These are phyloP conservation scores for Linderniella brevidens DNA, from an alignment of 257 asterid species.

Conservation along the genomic window DNA sequence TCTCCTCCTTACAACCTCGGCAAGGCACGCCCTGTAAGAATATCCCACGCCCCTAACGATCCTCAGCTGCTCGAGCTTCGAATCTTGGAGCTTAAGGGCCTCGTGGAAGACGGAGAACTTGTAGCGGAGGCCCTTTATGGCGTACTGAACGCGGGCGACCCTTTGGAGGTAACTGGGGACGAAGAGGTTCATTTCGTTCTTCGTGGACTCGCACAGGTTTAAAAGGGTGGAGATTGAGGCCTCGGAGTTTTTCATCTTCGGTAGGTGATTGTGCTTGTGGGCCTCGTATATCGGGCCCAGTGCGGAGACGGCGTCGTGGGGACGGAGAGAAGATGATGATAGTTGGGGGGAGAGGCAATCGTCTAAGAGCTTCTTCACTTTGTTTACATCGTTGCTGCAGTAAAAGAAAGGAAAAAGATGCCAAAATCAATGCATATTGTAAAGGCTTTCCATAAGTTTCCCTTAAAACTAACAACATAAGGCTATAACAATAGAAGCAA, in stretches of 20 bases:
- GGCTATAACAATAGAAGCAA: no score
- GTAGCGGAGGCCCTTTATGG: constrained; percentile 63
- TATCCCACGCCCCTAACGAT: constrained; percentile 80
- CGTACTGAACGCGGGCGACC: constrained; percentile 71
- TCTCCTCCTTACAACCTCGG: constrained; percentile 83
- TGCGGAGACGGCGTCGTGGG: constrained; percentile 96
- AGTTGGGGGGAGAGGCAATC: constrained; percentile 60
- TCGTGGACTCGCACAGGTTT: constrained; percentile 52
- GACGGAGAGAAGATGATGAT: constrained; percentile 67
- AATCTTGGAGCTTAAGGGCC: constrained; percentile 71
- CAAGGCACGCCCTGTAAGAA: constrained; percentile 87
- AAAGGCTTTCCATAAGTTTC: background rate
- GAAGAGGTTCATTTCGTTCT: constrained; percentile 72
- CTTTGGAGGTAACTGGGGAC: constrained; percentile 82
- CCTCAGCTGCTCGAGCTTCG: constrained; percentile 73
- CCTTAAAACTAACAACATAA: background rate
- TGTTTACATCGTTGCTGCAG: constrained; percentile 72
- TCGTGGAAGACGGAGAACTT: constrained; percentile 88
- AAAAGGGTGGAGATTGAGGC: constrained; percentile 44
- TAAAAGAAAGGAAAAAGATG: no score
- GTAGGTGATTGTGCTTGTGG: constrained; percentile 64
- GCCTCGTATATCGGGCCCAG: constrained; percentile 86
- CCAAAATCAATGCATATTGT: background rate
- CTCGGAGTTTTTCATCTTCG: constrained; percentile 71
- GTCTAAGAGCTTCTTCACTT: constrained; percentile 87